Evolutionary conservation across 129 eudicot species (phyloP).

Genomic region (Scalesia atractyloides): DNA sequence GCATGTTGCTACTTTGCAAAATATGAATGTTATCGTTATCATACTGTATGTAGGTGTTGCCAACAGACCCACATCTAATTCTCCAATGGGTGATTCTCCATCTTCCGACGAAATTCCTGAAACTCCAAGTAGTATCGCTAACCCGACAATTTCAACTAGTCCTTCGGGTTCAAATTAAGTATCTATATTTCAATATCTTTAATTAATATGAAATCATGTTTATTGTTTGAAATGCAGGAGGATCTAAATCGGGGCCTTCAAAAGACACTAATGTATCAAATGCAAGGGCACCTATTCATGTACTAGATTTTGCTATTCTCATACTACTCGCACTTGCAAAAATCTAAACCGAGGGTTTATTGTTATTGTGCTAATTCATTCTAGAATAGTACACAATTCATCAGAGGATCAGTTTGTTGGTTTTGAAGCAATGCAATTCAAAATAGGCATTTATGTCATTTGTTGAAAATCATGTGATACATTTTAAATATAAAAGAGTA

Average conservation of each 20-base stretch:
- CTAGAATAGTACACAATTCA: too few species aligned
- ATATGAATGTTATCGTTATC: not conserved
- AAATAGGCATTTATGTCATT: too few species aligned
- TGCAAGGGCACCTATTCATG: constrained; percentile 18
- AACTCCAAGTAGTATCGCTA: constrained; percentile 6
- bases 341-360: constrained; percentile 12
- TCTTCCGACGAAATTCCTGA: constrained; percentile 26
- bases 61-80: constrained; percentile 35
- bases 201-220: too few species aligned
- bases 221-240: constrained; percentile 30
- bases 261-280: constrained; percentile 22
- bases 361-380: not conserved
- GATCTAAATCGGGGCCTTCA: constrained; percentile 39
- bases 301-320: constrained; percentile 28
- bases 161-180: constrained; percentile 17
- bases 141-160: not conserved
- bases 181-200: not conserved
- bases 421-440: too few species aligned
- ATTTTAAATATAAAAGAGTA: too few species aligned
- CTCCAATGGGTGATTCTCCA: constrained; percentile 35
- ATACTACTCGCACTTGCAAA: constrained; percentile 21
- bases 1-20: not conserved
- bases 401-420: too few species aligned
- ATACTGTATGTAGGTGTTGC: constrained; percentile 16
- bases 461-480: too few species aligned